Conservation (phyloP, 192 early-diverging fungal genomes). For the Coemansia reversa region DNA sequence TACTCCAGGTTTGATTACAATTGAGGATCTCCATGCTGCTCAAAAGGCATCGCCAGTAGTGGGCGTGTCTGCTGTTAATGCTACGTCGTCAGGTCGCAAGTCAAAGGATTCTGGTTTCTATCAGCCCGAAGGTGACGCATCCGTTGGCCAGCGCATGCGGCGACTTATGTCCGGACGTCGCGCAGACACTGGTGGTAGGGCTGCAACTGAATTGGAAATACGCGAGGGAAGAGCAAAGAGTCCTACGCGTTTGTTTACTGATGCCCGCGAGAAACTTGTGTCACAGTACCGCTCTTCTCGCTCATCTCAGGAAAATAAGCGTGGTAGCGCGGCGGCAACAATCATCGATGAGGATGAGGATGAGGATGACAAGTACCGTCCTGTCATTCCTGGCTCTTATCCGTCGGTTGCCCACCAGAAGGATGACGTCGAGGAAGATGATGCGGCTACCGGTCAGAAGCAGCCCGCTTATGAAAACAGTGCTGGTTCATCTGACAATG, state of each 20-base stretch:
- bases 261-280: constrained; percentile 20
- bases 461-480: constrained; percentile 21
- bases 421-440: constrained; percentile 24
- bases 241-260: constrained; percentile 19
- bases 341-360: constrained; percentile 26
- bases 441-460: constrained; percentile 11
- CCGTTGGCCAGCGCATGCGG: constrained; percentile 48
- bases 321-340: constrained; percentile 24
- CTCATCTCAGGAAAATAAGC: constrained; percentile 36
- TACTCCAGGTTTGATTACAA: constrained; percentile 39
- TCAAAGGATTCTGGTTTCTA: constrained; percentile 42
- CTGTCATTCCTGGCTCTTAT: constrained; percentile 42
- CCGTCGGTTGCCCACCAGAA: constrained; percentile 18
- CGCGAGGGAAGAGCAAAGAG: constrained; percentile 16
- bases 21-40: constrained; percentile 48
- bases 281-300: constrained; percentile 40
- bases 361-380: constrained; percentile 13
- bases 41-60: constrained; percentile 50
- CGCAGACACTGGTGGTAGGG: constrained; percentile 19
- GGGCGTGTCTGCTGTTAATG: constrained; percentile 44
- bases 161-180: constrained; percentile 48
- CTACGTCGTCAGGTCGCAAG: constrained; percentile 35
- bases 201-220: constrained; percentile 5
- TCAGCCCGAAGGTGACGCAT: constrained; percentile 21
- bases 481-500: constrained; percentile 22